Percentiles rank a stretch among this genome's conserved stretches.
Evolutionary conservation across 805 yeast species (phyloP).

Genomic region (Zygosaccharomyces siamensis): DNA sequence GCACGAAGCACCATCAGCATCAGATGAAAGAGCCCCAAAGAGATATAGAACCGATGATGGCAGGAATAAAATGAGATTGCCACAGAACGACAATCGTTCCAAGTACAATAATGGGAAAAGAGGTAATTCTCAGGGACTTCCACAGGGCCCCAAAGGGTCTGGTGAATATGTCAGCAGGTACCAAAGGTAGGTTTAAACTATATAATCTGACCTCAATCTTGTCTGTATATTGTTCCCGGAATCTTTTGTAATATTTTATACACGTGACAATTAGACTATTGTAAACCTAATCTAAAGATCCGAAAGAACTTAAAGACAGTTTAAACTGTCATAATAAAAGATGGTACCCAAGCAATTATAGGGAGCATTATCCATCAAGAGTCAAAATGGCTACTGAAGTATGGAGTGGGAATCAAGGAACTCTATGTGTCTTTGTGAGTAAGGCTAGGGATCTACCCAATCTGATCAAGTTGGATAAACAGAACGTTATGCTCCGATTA

Average conservation of each 20-base stretch:
- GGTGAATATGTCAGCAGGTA: constrained; percentile 18
- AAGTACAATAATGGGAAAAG: constrained; percentile 8
- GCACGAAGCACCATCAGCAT: constrained; percentile 4
- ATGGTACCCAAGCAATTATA: neutral
- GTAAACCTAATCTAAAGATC: neutral
- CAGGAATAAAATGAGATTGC: constrained; percentile 4
- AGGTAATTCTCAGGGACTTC: constrained; percentile 13
- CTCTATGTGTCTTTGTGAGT: constrained; percentile 68
- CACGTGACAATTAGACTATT: neutral
- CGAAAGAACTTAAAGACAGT: neutral
- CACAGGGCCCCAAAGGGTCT: constrained; percentile 25
- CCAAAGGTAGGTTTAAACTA: constrained; percentile 13
- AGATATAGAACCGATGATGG: constrained; percentile 10
- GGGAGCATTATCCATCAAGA: neutral
- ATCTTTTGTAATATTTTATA: neutral
- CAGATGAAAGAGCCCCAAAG: constrained; percentile 16
- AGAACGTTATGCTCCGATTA: constrained; percentile 82
- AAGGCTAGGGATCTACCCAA: constrained; percentile 86
- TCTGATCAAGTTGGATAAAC: constrained; percentile 81
- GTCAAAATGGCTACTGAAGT: constrained; percentile 29
- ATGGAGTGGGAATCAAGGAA: constrained; percentile 40
- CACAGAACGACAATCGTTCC: constrained; percentile 9
- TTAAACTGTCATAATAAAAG: neutral
- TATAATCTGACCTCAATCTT: neutral
- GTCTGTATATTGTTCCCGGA: neutral